phyloP scores from a whole-genome alignment of 495 filamentous ascomycete species.

The Astrothelium subdiscretum region DNA sequence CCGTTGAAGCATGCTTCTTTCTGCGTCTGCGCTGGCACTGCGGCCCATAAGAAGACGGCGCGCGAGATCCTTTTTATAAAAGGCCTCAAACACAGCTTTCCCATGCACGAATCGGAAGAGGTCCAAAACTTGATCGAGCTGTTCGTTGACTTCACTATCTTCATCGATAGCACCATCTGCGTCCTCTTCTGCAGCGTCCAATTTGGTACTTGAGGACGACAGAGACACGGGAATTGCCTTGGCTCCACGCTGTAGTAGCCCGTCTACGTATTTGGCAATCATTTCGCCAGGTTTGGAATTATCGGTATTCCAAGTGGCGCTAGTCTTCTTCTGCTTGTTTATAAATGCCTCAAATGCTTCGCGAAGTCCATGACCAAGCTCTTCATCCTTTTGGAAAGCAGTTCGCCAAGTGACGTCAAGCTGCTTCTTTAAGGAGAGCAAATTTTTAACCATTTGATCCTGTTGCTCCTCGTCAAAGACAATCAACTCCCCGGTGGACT shows the following conservation, averaged over 20 bases:
- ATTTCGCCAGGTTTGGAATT: constrained; percentile 94
- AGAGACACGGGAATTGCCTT: constrained; percentile 59
- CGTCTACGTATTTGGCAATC: constrained; percentile 95
- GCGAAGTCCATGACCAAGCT: constrained; percentile 61
- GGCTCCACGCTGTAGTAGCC: constrained; percentile 72
- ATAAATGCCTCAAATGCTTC: constrained; percentile 83
- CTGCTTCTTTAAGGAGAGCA: constrained; percentile 71
- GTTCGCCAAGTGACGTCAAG: constrained; percentile 62
- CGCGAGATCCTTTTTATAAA: constrained; percentile 96
- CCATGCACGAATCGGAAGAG: constrained; percentile 95
- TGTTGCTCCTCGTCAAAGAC: constrained; percentile 67
- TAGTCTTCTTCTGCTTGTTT: constrained; percentile 63
- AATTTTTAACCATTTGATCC: constrained; percentile 74
- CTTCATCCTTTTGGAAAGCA: constrained; percentile 62
- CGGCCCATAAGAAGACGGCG: constrained; percentile 77
- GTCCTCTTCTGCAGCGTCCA: constrained; percentile 33
- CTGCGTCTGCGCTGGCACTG: constrained; percentile 87
- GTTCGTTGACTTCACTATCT: constrained; percentile 76
- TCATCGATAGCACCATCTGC: constrained; percentile 58
- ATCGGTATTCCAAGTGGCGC: constrained; percentile 57
- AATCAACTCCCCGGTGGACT: constrained; percentile 60
- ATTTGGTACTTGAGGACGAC: constrained; percentile 16
- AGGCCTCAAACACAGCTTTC: constrained; percentile 95
- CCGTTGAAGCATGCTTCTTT: constrained; percentile 84
- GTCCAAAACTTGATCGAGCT: constrained; percentile 82